Evolutionary conservation across 2,329 filamentous ascomycete genomes (phyloP).

Genomic region (Aspergillus sp.): DNA sequence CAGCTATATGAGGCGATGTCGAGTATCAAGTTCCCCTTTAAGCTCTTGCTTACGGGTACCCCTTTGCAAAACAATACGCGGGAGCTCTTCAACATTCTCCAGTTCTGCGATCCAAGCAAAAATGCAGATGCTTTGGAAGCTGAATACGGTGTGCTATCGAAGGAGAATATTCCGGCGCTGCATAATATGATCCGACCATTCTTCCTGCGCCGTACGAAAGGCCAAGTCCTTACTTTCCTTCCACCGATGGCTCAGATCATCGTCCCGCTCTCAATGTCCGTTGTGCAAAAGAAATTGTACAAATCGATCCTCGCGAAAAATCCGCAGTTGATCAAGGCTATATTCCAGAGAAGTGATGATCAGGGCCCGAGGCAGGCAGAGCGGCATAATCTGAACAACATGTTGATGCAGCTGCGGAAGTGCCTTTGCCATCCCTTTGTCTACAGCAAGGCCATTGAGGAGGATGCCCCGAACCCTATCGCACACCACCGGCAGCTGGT

Average conservation of each 20-base stretch:
- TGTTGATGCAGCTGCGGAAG: slow-evolving; percentile 88
- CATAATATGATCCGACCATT: slow-evolving; percentile 72
- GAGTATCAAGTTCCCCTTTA: slow-evolving; percentile 68
- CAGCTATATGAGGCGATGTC: slow-evolving; percentile 67
- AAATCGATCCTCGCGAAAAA: slow-evolving; percentile 90
- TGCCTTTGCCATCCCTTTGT: slow-evolving; percentile 94
- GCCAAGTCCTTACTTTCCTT: slow-evolving; percentile 79
- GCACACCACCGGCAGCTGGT: slow-evolving; percentile 71
- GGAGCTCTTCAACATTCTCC: slow-evolving; percentile 91
- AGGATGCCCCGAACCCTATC: slow-evolving; percentile 53
- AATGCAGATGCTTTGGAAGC: slow-evolving; percentile 65
- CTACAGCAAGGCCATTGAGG: slow-evolving; percentile 84
- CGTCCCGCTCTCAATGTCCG: slow-evolving; percentile 87
- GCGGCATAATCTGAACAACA: slow-evolving; percentile 78
- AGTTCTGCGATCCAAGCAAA: slow-evolving; percentile 71
- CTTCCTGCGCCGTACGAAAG: slow-evolving; percentile 72
- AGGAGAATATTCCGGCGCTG: slow-evolving; percentile 69
- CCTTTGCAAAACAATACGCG: slow-evolving; percentile 77
- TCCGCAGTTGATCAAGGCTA: slow-evolving; percentile 74
- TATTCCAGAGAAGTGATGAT: slow-evolving; percentile 59
- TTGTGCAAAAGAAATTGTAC: slow-evolving; percentile 87
- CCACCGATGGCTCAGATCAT: slow-evolving; percentile 94
- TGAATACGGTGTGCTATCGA: slow-evolving; percentile 67
- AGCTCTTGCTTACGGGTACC: slow-evolving; percentile 76
- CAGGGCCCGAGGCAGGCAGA: slow-evolving; percentile 55